A percentile compares a stretch with the other conserved stretches of the same genome.
phyloP scores from a whole-genome alignment of 345 rosid species.

The Populus tremula region DNA sequence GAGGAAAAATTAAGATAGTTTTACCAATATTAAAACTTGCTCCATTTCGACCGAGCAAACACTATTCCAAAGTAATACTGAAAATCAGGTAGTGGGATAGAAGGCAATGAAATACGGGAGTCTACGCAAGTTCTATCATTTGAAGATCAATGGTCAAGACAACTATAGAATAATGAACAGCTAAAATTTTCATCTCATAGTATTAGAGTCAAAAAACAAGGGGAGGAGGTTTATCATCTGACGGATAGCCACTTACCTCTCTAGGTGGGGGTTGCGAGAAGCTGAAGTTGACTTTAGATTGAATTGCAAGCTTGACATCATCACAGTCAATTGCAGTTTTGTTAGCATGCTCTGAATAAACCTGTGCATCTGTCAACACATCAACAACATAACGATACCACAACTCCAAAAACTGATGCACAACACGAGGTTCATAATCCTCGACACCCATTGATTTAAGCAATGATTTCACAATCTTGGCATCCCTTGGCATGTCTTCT shows the following conservation, averaged over 20 bases:
- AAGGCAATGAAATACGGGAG: background rate
- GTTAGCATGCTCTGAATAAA: constrained; percentile 86
- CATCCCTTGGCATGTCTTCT: constrained; percentile 75
- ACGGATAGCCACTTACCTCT: constrained; percentile 48
- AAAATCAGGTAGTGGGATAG: background rate
- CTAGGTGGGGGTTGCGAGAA: constrained; percentile 94
- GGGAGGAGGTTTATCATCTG: background rate
- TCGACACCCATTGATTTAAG: constrained; percentile 93
- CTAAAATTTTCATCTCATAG: background rate
- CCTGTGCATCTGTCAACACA: constrained; percentile 77
- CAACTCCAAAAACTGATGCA: constrained; percentile 81
- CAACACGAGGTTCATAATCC: constrained; percentile 82
- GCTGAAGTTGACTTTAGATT: constrained; percentile 83
- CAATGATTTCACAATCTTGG: constrained; percentile 71
- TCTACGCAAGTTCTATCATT: background rate
- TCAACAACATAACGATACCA: constrained; percentile 92
- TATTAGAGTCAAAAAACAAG: background rate
- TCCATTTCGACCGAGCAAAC: background rate
- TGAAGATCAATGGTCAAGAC: background rate
- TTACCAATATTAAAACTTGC: background rate
- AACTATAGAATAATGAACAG: background rate
- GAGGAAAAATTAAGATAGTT: background rate
- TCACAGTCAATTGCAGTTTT: constrained; percentile 74
- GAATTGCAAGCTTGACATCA: constrained; percentile 87
- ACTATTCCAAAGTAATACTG: background rate